Conservation (phyloP, 2,329 filamentous ascomycete species). For the Metarhizium guizhouense region DNA sequence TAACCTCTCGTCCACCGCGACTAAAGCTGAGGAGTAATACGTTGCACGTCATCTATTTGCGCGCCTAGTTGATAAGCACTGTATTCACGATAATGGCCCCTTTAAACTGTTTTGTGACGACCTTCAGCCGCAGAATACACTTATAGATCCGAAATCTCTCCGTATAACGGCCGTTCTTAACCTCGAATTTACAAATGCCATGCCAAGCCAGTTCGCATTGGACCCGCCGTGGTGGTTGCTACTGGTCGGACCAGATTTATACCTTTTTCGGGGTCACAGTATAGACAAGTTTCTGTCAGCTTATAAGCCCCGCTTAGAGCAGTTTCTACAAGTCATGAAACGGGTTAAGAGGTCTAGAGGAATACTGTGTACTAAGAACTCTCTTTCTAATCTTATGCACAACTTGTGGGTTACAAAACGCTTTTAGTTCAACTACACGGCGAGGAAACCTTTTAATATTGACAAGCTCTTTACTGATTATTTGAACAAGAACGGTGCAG, state of each 20-base stretch:
- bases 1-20: background rate
- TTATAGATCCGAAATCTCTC: conserved; percentile 16
- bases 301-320: background rate
- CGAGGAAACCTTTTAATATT: conserved; percentile 24
- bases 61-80: background rate
- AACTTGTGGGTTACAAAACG: conserved; percentile 22
- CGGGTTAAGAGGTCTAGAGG: background rate
- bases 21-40: background rate
- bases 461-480: conserved; percentile 24
- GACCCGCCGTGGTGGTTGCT: background rate
- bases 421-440: conserved; percentile 28
- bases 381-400: conserved; percentile 17
- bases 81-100: background rate
- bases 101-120: conserved; percentile 3
- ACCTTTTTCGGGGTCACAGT: background rate
- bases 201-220: background rate
- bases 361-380: too few species aligned
- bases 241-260: background rate
- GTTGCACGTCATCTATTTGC: background rate
- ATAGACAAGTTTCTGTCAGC: background rate
- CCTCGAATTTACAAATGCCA: conserved; percentile 1
- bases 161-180: conserved; percentile 41
- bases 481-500: conserved; percentile 15
- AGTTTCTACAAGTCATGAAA: background rate
- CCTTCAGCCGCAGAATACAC: background rate